Evolutionary conservation across 306 rosid species (phyloP), one percentile per base, ranked within the genome.

Genomic region (Dryas alaskensis): DNA sequence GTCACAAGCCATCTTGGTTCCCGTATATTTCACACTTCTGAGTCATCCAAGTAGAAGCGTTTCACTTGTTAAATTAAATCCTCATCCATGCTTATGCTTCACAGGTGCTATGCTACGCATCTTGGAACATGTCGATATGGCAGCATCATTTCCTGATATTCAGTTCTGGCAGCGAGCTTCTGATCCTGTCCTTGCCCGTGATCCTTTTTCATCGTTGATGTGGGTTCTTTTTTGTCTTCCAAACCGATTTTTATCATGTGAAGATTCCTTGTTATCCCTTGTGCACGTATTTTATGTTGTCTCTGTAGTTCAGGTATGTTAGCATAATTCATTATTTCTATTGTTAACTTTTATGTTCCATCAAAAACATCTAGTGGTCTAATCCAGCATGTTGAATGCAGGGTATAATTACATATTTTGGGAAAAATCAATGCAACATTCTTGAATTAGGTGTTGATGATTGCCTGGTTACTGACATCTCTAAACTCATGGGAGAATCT

Each of bases 221-320:
- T 95, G 97, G 99, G 82, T 86, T 78, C 90, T 95, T 55, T 92
- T 86, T 86, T 95, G 97, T 79, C 93, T 95, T 37, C 99, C 99
- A 19, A 74, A 77, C 78, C 99, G 88, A 48, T 87, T 90, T 82
- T 81, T 92, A 79, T 82, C 89, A 12, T 92, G 99, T 68, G 87
- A 92, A 80, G 97, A 87, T 57, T 90, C 97, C 48, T 79, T 95
- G 80, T 69, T 95, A 62, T 84, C 91, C 75, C 87, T 95, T 19
- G 94, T 95, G 79, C 97, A 95, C 51, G 65, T 87, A 72, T 95
- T 95, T 89, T 95, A 92, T 81, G 58, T 83, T 7, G 97, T 95
- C 76, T 79, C 95, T 74, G 82, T 92, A 77, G 81, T 91, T 58
- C 99, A 95, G 99, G 99, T 94, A 72, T 74, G 81, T 78, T 44